phyloP scores from a whole-genome alignment of 768 basidiomycete genomes.

The Phylloporus sp. region DNA sequence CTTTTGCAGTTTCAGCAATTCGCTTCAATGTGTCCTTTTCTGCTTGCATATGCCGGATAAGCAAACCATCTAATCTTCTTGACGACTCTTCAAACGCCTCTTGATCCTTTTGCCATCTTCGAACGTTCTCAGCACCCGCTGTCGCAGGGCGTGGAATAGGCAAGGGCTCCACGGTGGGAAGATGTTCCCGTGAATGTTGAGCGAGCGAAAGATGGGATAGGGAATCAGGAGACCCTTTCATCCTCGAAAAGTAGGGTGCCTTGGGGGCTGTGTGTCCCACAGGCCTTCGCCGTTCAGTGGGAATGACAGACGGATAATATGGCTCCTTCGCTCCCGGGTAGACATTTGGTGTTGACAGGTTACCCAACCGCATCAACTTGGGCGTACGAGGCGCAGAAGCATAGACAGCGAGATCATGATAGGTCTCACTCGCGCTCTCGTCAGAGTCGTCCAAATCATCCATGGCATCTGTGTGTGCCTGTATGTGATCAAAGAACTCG shows the following conservation, averaged over 20 bases:
- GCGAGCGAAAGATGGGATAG: conserved; percentile 29
- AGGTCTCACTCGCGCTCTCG: conserved; percentile 38
- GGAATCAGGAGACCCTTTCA: conserved; percentile 33
- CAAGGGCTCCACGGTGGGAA: conserved; percentile 16
- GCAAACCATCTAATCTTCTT: conserved; percentile 69
- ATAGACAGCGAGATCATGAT: conserved; percentile 32
- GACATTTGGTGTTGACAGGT: conserved; percentile 66
- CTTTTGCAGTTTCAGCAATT: conserved; percentile 53
- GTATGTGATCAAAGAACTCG: conserved; percentile 72
- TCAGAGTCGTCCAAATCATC: conserved; percentile 65
- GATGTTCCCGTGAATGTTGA: conserved; percentile 42
- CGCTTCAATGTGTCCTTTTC: conserved; percentile 76
- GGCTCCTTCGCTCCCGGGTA: conserved; percentile 37
- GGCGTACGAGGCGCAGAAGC: conserved; percentile 28
- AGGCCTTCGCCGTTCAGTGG: conserved; percentile 41
- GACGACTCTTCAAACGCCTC: conserved; percentile 49
- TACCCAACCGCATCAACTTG: conserved; percentile 58
- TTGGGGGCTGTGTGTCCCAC: conserved; percentile 46
- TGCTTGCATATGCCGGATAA: conserved; percentile 76
- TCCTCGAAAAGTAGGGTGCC: conserved; percentile 44
- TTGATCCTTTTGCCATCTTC: conserved; percentile 29
- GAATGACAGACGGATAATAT: conserved; percentile 30
- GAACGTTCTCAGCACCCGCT: conserved; percentile 20
- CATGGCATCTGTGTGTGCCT: conserved; percentile 65
- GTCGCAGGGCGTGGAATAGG: conserved; percentile 15